A percentile compares a stretch with the other conserved stretches of the same genome.
Evolutionary conservation across 495 filamentous ascomycete species (phyloP).

Genomic region (Tetracladium marchalianum): DNA sequence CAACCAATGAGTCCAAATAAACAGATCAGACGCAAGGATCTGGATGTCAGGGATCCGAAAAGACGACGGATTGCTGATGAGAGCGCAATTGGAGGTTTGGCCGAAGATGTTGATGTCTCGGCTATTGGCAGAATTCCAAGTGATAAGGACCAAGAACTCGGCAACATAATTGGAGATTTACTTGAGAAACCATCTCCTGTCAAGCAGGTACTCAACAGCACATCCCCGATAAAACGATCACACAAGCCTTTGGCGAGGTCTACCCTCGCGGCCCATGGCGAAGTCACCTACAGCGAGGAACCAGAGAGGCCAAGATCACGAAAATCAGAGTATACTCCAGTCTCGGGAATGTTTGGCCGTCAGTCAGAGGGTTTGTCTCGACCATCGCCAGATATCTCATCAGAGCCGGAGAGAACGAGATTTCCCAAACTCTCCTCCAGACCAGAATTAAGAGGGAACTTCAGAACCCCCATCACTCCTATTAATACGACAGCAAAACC

Average conservation of each 20-base stretch:
- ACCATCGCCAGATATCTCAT: too few species aligned
- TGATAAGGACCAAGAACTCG: not conserved
- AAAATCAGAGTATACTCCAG: not conserved
- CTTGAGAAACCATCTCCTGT: constrained; percentile 12
- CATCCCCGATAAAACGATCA: not conserved
- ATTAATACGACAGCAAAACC: too few species aligned
- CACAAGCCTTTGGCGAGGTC: not conserved
- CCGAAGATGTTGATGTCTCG: constrained; percentile 12
- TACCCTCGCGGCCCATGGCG: too few species aligned
- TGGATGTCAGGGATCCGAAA: constrained; percentile 4
- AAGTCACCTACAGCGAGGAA: too few species aligned
- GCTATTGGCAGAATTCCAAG: not conserved
- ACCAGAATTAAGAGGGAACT: not conserved
- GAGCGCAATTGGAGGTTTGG: constrained; percentile 6
- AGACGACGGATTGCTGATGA: constrained; percentile 8
- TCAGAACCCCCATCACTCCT: not conserved
- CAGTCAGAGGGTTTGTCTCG: too few species aligned
- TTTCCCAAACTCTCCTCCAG: not conserved
- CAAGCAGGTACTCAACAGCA: constrained; percentile 3
- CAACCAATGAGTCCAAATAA: constrained; percentile 12
- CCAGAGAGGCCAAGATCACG: too few species aligned
- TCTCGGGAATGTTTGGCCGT: not conserved
- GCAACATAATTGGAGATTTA: constrained; percentile 2
- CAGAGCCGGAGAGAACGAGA: not conserved
- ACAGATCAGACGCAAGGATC: constrained; percentile 7